A percentile compares a stretch with the other conserved stretches of the same genome.
phyloP scores from a whole-genome alignment of 2,329 filamentous ascomycete species.

The Fusarium neocosmosporiellum region DNA sequence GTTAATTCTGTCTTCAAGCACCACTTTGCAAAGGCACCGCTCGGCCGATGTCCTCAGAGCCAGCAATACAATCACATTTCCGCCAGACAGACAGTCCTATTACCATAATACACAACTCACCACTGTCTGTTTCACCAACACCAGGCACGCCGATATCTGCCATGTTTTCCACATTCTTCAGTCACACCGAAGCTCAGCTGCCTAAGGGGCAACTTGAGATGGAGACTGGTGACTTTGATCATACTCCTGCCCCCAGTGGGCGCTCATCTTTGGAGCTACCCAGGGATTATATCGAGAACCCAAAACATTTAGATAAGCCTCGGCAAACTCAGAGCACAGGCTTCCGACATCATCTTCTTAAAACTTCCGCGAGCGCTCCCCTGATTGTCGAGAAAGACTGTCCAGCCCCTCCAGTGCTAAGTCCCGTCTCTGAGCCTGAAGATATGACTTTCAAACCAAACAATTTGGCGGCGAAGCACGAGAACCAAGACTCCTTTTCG shows the following conservation, averaged over 20 bases:
- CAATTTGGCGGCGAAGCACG: slow-evolving; percentile 2
- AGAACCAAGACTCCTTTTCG: slow-evolving; percentile 6
- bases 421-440: not conserved
- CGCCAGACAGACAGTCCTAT: not conserved
- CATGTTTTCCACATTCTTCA: slow-evolving; percentile 42
- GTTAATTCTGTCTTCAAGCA: not conserved
- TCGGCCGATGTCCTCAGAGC: not conserved
- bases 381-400: slow-evolving; percentile 35
- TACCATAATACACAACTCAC: not conserved
- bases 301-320: not conserved
- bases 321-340: slow-evolving; percentile 11
- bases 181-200: slow-evolving; percentile 35
- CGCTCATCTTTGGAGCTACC: slow-evolving; percentile 43
- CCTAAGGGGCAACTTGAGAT: slow-evolving; percentile 28
- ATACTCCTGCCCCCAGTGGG: slow-evolving; percentile 48
- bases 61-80: not conserved
- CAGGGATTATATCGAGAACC: slow-evolving; percentile 18
- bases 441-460: not conserved
- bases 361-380: slow-evolving; percentile 31
- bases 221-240: slow-evolving; percentile 46
- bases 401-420: slow-evolving; percentile 34
- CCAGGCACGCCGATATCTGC: not conserved
- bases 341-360: slow-evolving; percentile 40
- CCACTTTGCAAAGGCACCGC: not conserved
- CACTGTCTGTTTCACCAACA: not conserved